Conservation (phyloP, 495 filamentous ascomycete species). For the Daldinia vernicosa region DNA sequence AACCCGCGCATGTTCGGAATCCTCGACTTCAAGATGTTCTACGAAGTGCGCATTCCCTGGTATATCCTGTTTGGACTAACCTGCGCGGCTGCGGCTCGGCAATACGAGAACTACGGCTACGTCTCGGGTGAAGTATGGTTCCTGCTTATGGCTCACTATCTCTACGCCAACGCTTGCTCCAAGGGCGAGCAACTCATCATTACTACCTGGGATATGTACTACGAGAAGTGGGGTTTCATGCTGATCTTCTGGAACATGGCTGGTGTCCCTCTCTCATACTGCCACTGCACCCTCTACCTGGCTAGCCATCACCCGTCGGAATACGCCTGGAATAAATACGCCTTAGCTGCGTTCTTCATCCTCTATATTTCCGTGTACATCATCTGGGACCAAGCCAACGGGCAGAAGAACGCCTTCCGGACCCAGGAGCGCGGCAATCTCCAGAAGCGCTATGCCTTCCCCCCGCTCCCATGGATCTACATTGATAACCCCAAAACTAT, state of each 20-base stretch:
- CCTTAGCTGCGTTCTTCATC: conserved; percentile 70
- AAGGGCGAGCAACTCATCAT: conserved; percentile 97
- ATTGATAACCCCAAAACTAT: conserved; percentile 90
- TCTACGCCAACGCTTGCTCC: conserved; percentile 95
- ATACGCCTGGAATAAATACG: conserved; percentile 79
- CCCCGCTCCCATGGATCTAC: conserved; percentile 90
- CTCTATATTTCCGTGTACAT: conserved; percentile 89
- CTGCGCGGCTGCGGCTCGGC: conserved; percentile 79
- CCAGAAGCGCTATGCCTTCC: conserved; percentile 81
- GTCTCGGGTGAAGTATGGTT: conserved; percentile 90
- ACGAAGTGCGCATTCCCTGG: conserved; percentile 97
- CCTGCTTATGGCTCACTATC: conserved; percentile 89
- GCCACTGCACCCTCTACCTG: conserved; percentile 94
- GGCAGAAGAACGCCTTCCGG: conserved; percentile 95
- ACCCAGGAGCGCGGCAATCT: conserved; percentile 79
- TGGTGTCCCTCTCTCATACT: conserved; percentile 94
- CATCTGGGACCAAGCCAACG: conserved; percentile 90
- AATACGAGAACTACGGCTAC: conserved; percentile 90
- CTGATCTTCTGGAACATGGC: conserved; percentile 99
- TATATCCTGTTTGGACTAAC: conserved; percentile 87
- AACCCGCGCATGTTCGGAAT: conserved; percentile 95
- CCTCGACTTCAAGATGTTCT: conserved; percentile 99
- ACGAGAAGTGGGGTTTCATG: conserved; percentile 99
- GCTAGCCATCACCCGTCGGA: conserved; percentile 84
- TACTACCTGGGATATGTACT: conserved; percentile 98